These are phyloP conservation scores for Neurospora tetrasperma DNA, from an alignment of 495 filamentous ascomycete species.

Conservation along the genomic window DNA sequence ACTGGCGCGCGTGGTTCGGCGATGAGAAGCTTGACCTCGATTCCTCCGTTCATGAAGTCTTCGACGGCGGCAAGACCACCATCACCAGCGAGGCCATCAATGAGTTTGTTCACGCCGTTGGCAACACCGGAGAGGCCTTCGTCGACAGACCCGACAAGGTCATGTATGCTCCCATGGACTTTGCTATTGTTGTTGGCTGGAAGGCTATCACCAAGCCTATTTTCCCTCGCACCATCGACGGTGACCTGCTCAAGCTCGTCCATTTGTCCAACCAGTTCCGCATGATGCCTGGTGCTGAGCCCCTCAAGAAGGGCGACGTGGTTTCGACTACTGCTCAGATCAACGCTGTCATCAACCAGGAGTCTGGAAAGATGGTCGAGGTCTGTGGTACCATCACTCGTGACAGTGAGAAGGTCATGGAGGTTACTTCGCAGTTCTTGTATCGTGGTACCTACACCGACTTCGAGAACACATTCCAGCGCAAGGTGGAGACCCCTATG, in stretches of 20 bases:
- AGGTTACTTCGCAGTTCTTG: conserved; percentile 94
- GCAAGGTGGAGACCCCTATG: conserved; percentile 92
- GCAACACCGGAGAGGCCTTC: conserved; percentile 97
- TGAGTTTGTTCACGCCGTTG: conserved; percentile 96
- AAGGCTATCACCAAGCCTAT: conserved; percentile 98
- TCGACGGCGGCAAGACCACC: conserved; percentile 75
- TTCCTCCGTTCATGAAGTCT: conserved; percentile 68
- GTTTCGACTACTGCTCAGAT: conserved; percentile 90
- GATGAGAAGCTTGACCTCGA: conserved; percentile 77
- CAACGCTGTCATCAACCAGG: conserved; percentile 96
- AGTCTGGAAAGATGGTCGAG: conserved; percentile 98
- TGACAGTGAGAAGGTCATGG: conserved; percentile 85
- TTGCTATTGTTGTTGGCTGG: conserved; percentile 97
- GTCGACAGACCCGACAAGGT: conserved; percentile 93
- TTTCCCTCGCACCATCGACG: conserved; percentile 89
- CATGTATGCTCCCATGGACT: conserved; percentile 96
- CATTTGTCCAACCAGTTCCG: conserved; percentile 96
- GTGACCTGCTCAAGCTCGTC: conserved; percentile 87
- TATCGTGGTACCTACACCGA: conserved; percentile 89
- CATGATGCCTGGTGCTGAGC: conserved; percentile 92
- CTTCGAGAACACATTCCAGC: conserved; percentile 96
- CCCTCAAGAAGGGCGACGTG: conserved; percentile 86
- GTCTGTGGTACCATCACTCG: conserved; percentile 92
- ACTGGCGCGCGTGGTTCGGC: conserved; percentile 94
- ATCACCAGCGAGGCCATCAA: conserved; percentile 89